Conservation (phyloP, 2,329 filamentous ascomycete genomes). For the Amauroascus verrucosus region DNA sequence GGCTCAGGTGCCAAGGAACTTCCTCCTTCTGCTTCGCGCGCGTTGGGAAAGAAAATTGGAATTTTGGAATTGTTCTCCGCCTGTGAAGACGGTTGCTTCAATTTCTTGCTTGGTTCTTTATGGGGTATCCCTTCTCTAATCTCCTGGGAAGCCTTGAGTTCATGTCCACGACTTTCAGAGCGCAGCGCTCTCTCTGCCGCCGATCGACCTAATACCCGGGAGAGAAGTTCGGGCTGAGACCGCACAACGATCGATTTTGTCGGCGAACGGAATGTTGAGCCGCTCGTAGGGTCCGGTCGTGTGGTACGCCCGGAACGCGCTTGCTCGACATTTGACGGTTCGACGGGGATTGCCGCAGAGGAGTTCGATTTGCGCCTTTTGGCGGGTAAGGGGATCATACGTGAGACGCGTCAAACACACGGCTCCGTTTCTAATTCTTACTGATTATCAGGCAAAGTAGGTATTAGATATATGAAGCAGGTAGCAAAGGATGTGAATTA, state of each 20-base stretch:
- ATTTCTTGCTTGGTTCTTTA: background rate
- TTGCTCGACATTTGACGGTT: conserved; percentile 33
- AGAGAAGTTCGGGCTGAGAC: conserved; percentile 50
- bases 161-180: conserved; percentile 17
- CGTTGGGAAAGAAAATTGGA: background rate
- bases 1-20: background rate
- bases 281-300: conserved; percentile 26
- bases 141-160: conserved; percentile 10
- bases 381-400: conserved; percentile 49
- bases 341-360: conserved; percentile 37
- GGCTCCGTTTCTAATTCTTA: background rate
- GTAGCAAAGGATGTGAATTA: no score
- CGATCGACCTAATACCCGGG: conserved; percentile 35
- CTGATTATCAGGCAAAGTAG: background rate
- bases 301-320: conserved; percentile 17
- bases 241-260: conserved; percentile 54
- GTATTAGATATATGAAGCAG: background rate
- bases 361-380: conserved; percentile 57
- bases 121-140: background rate
- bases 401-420: conserved; percentile 7
- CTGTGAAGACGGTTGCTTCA: background rate
- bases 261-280: conserved; percentile 56
- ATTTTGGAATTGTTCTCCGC: background rate
- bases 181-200: conserved; percentile 27
- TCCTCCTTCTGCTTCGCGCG: background rate